These are phyloP conservation scores for Aspergillus pseudoviridinutans DNA, from an alignment of 2,329 filamentous ascomycete genomes.

Conservation along the genomic window DNA sequence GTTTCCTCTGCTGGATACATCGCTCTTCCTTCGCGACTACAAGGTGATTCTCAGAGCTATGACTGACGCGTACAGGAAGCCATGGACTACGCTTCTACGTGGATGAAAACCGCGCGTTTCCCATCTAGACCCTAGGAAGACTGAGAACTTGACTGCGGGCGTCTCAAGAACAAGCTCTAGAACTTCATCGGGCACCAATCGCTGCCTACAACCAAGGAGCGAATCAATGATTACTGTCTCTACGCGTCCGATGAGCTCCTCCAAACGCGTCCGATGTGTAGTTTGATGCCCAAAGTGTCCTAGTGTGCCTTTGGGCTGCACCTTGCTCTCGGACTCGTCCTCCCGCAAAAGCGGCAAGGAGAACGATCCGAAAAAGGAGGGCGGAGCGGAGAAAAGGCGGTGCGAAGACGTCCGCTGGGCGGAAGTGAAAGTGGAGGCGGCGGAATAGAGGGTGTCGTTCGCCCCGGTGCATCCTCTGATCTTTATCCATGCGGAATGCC, in stretches of 20 bases:
- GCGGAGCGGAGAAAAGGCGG: constrained; percentile 29
- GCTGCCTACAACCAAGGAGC: neutral
- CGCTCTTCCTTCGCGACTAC: neutral
- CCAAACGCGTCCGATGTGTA: neutral
- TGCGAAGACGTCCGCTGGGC: constrained; percentile 10
- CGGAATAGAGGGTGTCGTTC: neutral
- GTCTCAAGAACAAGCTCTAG: neutral
- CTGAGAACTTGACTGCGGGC: neutral
- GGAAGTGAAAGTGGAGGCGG: constrained; percentile 12
- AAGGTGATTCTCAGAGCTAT: too few species aligned
- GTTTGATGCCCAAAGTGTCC: neutral
- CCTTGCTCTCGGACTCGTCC: neutral
- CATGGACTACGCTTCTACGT: neutral
- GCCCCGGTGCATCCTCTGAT: neutral
- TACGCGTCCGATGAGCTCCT: neutral
- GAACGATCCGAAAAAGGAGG: constrained; percentile 21
- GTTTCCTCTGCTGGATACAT: neutral
- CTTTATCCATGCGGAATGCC: neutral
- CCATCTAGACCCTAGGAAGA: neutral
- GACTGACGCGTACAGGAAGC: neutral
- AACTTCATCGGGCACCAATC: neutral
- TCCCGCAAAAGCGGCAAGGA: constrained; percentile 27
- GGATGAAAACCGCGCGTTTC: neutral
- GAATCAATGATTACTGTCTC: neutral
- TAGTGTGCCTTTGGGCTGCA: neutral